These are phyloP conservation scores for Earliella scabrosa DNA, from an alignment of 1,284 basidiomycete species.

Conservation along the genomic window DNA sequence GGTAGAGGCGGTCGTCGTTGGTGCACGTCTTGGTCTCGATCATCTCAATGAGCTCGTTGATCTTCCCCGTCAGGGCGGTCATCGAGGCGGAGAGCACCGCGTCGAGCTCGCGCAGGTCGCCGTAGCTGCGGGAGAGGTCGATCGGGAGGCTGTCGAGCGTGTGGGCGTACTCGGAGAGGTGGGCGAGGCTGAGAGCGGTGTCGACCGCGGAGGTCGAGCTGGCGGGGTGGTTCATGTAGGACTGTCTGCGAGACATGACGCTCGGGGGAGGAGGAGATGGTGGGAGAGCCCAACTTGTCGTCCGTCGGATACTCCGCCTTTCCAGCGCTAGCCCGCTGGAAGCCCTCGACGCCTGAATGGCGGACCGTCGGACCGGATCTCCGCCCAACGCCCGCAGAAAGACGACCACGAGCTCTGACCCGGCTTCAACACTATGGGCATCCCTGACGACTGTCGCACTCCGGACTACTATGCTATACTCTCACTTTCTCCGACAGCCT, in stretches of 20 bases:
- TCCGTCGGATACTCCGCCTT: too few relatives aligned
- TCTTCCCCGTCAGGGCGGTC: conserved; percentile 77
- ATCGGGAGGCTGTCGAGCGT: conserved; percentile 93
- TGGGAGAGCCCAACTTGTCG: neutral
- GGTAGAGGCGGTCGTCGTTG: conserved; percentile 83
- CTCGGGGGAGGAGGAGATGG: neutral
- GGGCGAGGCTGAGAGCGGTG: conserved; percentile 63
- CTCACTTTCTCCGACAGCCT: conserved; percentile 35
- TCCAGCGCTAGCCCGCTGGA: neutral
- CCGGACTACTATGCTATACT: conserved; percentile 41
- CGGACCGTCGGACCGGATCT: neutral
- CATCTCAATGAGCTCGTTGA: conserved; percentile 74
- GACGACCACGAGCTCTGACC: neutral
- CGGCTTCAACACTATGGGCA: neutral
- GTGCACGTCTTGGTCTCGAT: conserved; percentile 71
- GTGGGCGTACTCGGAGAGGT: conserved; percentile 86
- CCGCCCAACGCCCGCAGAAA: neutral
- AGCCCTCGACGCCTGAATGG: neutral
- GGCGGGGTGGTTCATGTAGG: conserved; percentile 19
- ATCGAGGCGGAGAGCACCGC: conserved; percentile 93
- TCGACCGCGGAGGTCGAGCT: conserved; percentile 29
- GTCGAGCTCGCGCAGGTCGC: conserved; percentile 96
- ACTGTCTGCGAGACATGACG: conserved; percentile 17
- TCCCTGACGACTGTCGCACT: neutral
- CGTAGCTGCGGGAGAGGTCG: conserved; percentile 93